A percentile compares a stretch with the other conserved stretches of the same genome.
phyloP scores from a whole-genome alignment of 2,329 filamentous ascomycete genomes.

The Fusarium verticillioides region DNA sequence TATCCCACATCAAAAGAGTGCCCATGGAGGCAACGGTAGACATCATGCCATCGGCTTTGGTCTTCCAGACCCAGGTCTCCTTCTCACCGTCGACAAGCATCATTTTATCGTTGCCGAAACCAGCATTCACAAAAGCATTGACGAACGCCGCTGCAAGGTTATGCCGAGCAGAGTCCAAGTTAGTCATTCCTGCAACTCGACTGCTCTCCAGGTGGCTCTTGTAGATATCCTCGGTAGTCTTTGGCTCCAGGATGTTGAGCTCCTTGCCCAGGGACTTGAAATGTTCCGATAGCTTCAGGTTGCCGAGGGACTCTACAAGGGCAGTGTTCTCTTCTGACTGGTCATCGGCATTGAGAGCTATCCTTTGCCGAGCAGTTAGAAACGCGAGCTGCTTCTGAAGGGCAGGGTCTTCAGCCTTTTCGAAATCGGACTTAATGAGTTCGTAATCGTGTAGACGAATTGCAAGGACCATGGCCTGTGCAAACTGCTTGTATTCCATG shows the following conservation, averaged over 20 bases:
- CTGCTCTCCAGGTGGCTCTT: conserved; percentile 98
- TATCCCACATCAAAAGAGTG: conserved; percentile 92
- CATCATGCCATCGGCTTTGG: conserved; percentile 97
- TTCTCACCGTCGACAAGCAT: conserved; percentile 93
- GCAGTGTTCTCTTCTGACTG: conserved; percentile 77
- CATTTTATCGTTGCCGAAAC: conserved; percentile 96
- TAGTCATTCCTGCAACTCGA: conserved; percentile 90
- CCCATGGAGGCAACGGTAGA: conserved; percentile 95
- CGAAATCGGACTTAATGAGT: conserved; percentile 84
- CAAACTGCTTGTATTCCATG: conserved; percentile 89
- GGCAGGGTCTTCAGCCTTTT: conserved; percentile 80
- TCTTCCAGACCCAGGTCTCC: conserved; percentile 98
- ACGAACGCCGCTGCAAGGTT: conserved; percentile 97
- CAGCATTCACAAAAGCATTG: conserved; percentile 96
- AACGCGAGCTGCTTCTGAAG: conserved; percentile 95
- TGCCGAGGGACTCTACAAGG: conserved; percentile 85
- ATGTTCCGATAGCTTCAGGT: conserved; percentile 87
- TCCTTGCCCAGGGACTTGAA: conserved; percentile 96
- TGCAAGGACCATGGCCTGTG: conserved; percentile 92
- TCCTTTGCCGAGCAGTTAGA: conserved; percentile 89
- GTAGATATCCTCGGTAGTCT: conserved; percentile 98
- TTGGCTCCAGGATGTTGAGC: conserved; percentile 95
- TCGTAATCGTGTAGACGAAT: conserved; percentile 91
- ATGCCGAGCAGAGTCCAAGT: conserved; percentile 93
- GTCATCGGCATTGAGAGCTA: conserved; percentile 77